Evolutionary conservation across 2,329 filamentous ascomycete species (phyloP).

Genomic region (Thielaviopsis ethacetica): DNA sequence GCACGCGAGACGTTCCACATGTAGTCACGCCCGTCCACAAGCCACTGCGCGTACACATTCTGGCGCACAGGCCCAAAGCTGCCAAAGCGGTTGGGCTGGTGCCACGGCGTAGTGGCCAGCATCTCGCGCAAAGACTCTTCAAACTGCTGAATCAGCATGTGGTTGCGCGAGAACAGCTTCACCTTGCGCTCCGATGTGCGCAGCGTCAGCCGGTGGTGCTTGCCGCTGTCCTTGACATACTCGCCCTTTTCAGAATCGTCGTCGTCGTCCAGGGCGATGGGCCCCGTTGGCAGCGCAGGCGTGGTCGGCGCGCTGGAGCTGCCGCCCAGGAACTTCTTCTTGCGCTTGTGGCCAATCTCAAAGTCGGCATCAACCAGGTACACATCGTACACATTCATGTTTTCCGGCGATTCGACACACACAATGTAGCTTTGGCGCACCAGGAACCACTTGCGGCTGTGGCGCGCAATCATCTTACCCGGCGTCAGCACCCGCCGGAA

Average conservation of each 20-base stretch:
- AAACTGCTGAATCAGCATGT: slow-evolving; percentile 78
- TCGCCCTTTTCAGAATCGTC: slow-evolving; percentile 11
- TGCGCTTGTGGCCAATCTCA: slow-evolving; percentile 58
- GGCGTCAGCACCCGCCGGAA: slow-evolving; percentile 69
- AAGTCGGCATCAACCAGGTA: slow-evolving; percentile 92
- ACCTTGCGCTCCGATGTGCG: slow-evolving; percentile 84
- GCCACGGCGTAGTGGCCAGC: slow-evolving; percentile 69
- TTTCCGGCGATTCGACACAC: slow-evolving; percentile 94
- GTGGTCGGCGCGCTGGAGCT: slow-evolving; percentile 6
- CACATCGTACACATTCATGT: slow-evolving; percentile 97
- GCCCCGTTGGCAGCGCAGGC: slow-evolving; percentile 1
- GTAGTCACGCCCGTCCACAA: slow-evolving; percentile 91
- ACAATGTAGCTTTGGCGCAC: slow-evolving; percentile 97
- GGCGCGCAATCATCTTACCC: slow-evolving; percentile 60
- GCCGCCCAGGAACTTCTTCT: slow-evolving; percentile 31
- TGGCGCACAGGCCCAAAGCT: slow-evolving; percentile 85
- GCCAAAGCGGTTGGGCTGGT: slow-evolving; percentile 67
- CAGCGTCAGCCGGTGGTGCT: slow-evolving; percentile 79
- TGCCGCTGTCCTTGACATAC: slow-evolving; percentile 14
- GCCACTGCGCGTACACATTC: slow-evolving; percentile 83
- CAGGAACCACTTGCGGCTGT: slow-evolving; percentile 91
- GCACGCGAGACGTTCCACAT: slow-evolving; percentile 99
- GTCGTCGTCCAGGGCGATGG: slow-evolving; percentile 6
- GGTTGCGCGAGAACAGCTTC: slow-evolving; percentile 79
- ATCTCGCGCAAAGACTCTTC: slow-evolving; percentile 84